Evolutionary conservation across 495 filamentous ascomycete genomes (phyloP), one percentile per base, ranked within the genome.

Genomic region (Entonaema liquescens): DNA sequence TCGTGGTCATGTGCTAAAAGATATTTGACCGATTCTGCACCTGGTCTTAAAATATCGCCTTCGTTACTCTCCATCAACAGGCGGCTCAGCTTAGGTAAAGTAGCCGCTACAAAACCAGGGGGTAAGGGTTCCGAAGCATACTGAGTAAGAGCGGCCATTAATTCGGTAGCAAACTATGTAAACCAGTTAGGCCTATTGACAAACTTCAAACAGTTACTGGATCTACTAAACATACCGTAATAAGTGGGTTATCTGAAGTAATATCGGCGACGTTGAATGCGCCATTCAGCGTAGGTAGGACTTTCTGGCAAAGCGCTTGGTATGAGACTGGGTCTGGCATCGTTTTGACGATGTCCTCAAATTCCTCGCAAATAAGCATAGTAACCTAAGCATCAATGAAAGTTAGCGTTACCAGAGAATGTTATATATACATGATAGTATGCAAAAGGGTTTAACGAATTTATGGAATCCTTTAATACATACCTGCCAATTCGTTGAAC

Each of bases 241-340:
- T 91, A 38, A 99, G 81, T 9, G 91, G 89, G 72, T 91, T 89
- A 76, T 98, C 92, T 57, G 92, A 87, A 7, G 93, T 97, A 60
- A 97, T 79, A 54, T 89, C 88, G 11, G 92, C 94, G 38, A 97
- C 88, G 77, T 97, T 94, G 74, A 98, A 93, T 23, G 93, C 93
- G 21, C 91, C 92, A 7, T 88, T 97, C 50, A 99, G 79, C 1
- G 92, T 92, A 23, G 95, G 95, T 13, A 98, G 78, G 13, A 97
- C 92, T 79, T 94, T 96, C 44, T 88, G 85, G 74, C 95, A 97
- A 2, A 99, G 86, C n/a, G 86, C 87, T 23, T 88, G 83, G 78
- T 95, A 99, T 11, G 88, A 80, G 17, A 89, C 87, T 19, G 85
- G 79, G 13, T 89, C 86, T 5, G 88, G 78, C 68, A 97, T 86